Conservation (phyloP, 192 early-diverging fungal genomes). For the Umbelopsis sp. region DNA sequence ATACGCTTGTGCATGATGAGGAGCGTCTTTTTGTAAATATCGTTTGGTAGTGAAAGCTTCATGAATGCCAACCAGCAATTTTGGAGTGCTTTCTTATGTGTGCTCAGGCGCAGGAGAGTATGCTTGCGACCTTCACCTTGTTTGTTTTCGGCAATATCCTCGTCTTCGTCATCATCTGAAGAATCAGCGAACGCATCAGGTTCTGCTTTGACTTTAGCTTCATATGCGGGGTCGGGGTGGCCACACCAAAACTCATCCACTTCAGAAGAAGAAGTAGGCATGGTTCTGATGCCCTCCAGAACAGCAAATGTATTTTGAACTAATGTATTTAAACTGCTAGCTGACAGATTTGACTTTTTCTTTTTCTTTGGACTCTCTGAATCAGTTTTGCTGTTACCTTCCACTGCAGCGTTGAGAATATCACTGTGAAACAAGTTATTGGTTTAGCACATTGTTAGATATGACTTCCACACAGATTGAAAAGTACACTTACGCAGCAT, state of each 20-base stretch:
- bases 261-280: slow-evolving; percentile 57
- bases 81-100: slow-evolving; percentile 73
- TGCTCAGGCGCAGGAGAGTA: slow-evolving; percentile 46
- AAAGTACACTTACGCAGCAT: slow-evolving; percentile 48
- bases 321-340: slow-evolving; percentile 44
- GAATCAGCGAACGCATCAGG: slow-evolving; percentile 11
- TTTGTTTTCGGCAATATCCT: slow-evolving; percentile 32
- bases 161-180: slow-evolving; percentile 42
- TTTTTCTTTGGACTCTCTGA: slow-evolving; percentile 44
- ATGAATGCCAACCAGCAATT: slow-evolving; percentile 80
- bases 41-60: slow-evolving; percentile 64
- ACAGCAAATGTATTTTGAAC: slow-evolving; percentile 65
- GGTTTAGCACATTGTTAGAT: background rate
- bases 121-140: slow-evolving; percentile 22
- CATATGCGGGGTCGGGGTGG: slow-evolving; percentile 45
- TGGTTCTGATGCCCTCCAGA: slow-evolving; percentile 56
- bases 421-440: slow-evolving; percentile 11
- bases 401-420: slow-evolving; percentile 22
- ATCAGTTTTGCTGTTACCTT: slow-evolving; percentile 40
- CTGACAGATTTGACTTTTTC: slow-evolving; percentile 24
- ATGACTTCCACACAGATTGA: background rate
- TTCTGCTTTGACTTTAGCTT: slow-evolving; percentile 9
- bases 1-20: slow-evolving; percentile 85
- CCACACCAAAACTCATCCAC: slow-evolving; percentile 69
- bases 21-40: slow-evolving; percentile 82